A percentile compares a stretch with the other conserved stretches of the same genome.
These are phyloP conservation scores for Eremomyces bilateralis DNA, from an alignment of 495 filamentous ascomycete genomes.

Conservation along the genomic window DNA sequence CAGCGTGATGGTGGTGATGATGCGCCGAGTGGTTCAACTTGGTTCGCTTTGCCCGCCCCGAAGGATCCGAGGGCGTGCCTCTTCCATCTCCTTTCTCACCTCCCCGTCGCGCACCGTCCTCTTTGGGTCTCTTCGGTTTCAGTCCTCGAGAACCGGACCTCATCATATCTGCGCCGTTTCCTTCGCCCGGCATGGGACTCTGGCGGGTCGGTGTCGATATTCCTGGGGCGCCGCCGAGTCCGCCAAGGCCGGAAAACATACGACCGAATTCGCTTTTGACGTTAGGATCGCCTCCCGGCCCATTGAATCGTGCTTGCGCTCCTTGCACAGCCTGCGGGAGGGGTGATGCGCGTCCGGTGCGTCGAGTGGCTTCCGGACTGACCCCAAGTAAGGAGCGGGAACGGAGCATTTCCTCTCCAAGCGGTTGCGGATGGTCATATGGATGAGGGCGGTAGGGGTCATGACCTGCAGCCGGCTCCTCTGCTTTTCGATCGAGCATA, in stretches of 20 bases:
- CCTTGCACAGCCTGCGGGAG: slow-evolving; percentile 84
- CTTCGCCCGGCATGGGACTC: slow-evolving; percentile 23
- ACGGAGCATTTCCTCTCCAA: slow-evolving; percentile 14
- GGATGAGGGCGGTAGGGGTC: not conserved
- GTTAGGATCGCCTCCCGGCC: slow-evolving; percentile 53
- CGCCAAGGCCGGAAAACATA: slow-evolving; percentile 76
- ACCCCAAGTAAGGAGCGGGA: slow-evolving; percentile 26
- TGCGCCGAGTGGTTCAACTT: slow-evolving; percentile 10
- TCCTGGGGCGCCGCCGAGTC: slow-evolving; percentile 22
- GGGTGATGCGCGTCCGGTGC: slow-evolving; percentile 43
- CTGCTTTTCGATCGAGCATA: no score
- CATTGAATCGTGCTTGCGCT: slow-evolving; percentile 55
- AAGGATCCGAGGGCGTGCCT: not conserved
- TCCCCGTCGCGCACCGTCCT: slow-evolving; percentile 34
- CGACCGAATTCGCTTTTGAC: slow-evolving; percentile 84
- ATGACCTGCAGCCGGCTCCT: no score
- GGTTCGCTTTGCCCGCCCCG: no score
- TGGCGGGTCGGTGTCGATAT: slow-evolving; percentile 31
- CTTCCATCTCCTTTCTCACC: slow-evolving; percentile 31
- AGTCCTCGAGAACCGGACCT: slow-evolving; percentile 29
- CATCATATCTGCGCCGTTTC: slow-evolving; percentile 5
- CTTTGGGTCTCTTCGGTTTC: slow-evolving; percentile 29
- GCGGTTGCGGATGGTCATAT: slow-evolving; percentile 5
- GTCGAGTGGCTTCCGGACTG: slow-evolving; percentile 37
- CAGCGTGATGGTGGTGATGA: slow-evolving; percentile 24